Evolutionary conservation across 345 rosid genomes (phyloP), one percentile per base, ranked within the genome.

Genomic region (Mallotus nudiflorus): DNA sequence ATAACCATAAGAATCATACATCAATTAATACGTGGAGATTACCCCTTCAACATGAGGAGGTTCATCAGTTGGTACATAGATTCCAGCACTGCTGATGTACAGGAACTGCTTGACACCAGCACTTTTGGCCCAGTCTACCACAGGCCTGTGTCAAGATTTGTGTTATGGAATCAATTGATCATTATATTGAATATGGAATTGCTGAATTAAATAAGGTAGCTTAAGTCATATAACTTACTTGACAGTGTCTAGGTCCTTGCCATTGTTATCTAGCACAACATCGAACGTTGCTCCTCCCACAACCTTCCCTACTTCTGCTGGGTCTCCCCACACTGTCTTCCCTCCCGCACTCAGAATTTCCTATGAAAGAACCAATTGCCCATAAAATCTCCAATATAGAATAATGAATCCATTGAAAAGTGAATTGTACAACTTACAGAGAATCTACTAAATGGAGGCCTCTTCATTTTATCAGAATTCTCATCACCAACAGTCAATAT

Each of bases 41-140:
- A 89, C 97, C 87, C 97, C 97, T 90, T 92, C 97, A 60, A 89
- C 85, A 56, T 91, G 97, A 78, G 99, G 99, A 68, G 88, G 99
- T 79, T 91, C 92, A 27, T 90, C 97, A 0, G 97, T 89, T 6
- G 90, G 84, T 75, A 86, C 84, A 80, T 95, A 91, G 80, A 94
- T 94, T 52, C 97, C 99, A 3, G 97, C 99, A 31, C 97, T 95
- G 86, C 97, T 91, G 69, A 91, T 90, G 81, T 77, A 95, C 77
- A 90, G 57, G 82, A 95, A 89, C 71, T 91, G 97, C 84, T 95
- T 86, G 76, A 79, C 96, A 16, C 93, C 96, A 3, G 83, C 66
- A 78, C 88, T 85, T 79, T 94, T 88, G 9, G 96, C 97, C 97
- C 92, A 94, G 81, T 90, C 98, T 15, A 73, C 87, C 66, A 91